phyloP scores from a whole-genome alignment of 1,284 basidiomycete genomes.

The Clitocybe nebularis region DNA sequence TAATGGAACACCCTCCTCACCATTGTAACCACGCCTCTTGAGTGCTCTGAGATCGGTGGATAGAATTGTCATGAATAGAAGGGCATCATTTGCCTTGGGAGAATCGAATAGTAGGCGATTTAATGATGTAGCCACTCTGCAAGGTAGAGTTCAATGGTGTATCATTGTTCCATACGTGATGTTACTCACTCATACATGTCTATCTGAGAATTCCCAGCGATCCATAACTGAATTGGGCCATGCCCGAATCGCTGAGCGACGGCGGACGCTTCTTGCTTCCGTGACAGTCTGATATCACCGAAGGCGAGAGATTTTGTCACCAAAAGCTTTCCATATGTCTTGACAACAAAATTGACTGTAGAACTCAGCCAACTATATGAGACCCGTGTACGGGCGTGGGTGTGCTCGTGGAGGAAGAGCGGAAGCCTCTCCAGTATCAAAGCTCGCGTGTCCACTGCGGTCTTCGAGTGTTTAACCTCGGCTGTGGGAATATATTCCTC shows the following conservation, averaged over 20 bases:
- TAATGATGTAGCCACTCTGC: constrained; percentile 75
- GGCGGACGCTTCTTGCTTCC: constrained; percentile 71
- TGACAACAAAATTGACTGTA: constrained; percentile 71
- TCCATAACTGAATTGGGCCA: constrained; percentile 71
- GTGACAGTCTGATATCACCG: constrained; percentile 43
- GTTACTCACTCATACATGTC: constrained; percentile 88
- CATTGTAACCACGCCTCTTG: constrained; percentile 83
- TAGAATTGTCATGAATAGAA: constrained; percentile 91
- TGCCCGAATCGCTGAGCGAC: constrained; percentile 53
- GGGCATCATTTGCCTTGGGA: constrained; percentile 75
- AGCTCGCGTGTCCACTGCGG: constrained; percentile 47
- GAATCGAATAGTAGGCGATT: constrained; percentile 74
- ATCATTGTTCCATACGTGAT: too few species aligned
- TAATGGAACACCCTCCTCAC: constrained; percentile 33
- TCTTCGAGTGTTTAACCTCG: constrained; percentile 48
- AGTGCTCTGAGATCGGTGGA: constrained; percentile 85
- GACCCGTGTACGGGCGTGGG: constrained; percentile 65
- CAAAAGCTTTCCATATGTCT: constrained; percentile 55
- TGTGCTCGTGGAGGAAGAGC: constrained; percentile 89
- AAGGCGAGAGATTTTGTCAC: constrained; percentile 60
- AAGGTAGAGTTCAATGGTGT: neutral
- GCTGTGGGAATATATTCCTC: constrained; percentile 68
- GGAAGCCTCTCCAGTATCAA: constrained; percentile 87
- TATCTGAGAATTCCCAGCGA: constrained; percentile 71
- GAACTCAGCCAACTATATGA: constrained; percentile 74